Evolutionary conservation across 306 rosid species (phyloP), one percentile per base, ranked within the genome.

Genomic region (Clitoria ternatea): DNA sequence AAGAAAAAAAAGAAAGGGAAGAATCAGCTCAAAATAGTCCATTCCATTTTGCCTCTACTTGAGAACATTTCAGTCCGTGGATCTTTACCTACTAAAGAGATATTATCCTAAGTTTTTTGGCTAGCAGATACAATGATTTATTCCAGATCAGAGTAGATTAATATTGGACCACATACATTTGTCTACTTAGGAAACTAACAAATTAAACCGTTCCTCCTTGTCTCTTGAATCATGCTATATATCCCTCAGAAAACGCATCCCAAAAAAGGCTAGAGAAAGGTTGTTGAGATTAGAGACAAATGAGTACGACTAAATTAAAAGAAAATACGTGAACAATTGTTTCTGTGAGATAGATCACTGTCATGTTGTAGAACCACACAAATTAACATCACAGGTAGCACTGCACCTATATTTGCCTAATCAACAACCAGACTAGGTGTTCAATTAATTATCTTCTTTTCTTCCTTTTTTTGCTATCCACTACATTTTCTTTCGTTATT

Each of bases 101-200:
- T 27, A 18, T 33, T 30, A 30, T 18, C 17, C 36, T 2, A 20
- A 54, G 3, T 11, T 26, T 37, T 40, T 0, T 71, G 30, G 32
- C 30, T 40, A 26, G 36, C 24, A 59, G 30, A 70, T 26, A 30
- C 42, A 70, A 56, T 44, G 48, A 59, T 30, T 30, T 29, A 7
- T 45, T 15, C 4, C 8, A 42, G 33, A 52, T 7, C 9, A 44
- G 37, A n/a, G 29, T 54, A 26, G 68, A 39, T 50, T n/a, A n/a
- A n/a, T n/a, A n/a, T n/a, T 68, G 76, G 81, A 77, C 81, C 78
- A 78, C 73, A 33, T 13, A 64, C 74, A 75, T 61, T 66, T 75
- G 67, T 65, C 67, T 43, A 43, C 49, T 13, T 36, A 63, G 18
- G 47, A 35, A 50, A 48, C 29, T 17, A 70, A 44, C 69, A 78